Base-by-base conservation (phyloP, 2,329 filamentous ascomycete species). In the Aspergillus sp. region DNA sequence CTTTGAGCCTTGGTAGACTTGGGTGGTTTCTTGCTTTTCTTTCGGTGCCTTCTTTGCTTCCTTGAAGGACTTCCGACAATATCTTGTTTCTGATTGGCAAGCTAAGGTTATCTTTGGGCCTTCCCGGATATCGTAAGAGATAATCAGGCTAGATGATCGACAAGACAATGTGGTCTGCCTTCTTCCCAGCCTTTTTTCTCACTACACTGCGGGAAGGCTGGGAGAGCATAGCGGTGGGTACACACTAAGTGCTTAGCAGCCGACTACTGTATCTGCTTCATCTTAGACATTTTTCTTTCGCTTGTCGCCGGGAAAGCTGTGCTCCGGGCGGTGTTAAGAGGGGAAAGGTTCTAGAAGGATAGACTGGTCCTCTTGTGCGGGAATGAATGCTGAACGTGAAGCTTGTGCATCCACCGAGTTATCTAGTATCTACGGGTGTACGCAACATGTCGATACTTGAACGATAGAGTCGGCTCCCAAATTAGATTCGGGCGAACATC, bases 1-100 rank as follows among this genome's bases (percentile, higher is more conserved):
- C 53, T 55, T 55, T 41, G 25, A 55, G 53, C 53, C 53, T 55
- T 55, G 53, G 42, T 55, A 19, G 39, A 11, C 32, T 41, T 55
- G 39, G 39, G 25, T 55, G 21, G 27, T 44, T 55, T 47, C 53
- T 55, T 55, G 53, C 53, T 44, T 44, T 54, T 36, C 39, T 47
- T 36, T 55, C 39, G 53, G 39, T 42, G 53, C 42, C 53, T 55
- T 30, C 52, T 25, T 19, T 44, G 27, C 15, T 54, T 32, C 39
- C 41, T 19, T 55, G 17, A 21, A 44, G 53, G 44, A 55, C 32
- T 21, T 47, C 53, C 53, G 42, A 44, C 19, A 19, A 30, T 15
- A 27, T 25, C 42, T 21, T 10, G 27, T 30, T 23, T 21, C 39
- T 36, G 25, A 55, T 55, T 55, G 53, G 53, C 41, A 54, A 54